Percentiles rank a stretch among this genome's conserved stretches.
These are phyloP conservation scores for Populus hybrid DNA, from an alignment of 441 rosid species.

Conservation along the genomic window DNA sequence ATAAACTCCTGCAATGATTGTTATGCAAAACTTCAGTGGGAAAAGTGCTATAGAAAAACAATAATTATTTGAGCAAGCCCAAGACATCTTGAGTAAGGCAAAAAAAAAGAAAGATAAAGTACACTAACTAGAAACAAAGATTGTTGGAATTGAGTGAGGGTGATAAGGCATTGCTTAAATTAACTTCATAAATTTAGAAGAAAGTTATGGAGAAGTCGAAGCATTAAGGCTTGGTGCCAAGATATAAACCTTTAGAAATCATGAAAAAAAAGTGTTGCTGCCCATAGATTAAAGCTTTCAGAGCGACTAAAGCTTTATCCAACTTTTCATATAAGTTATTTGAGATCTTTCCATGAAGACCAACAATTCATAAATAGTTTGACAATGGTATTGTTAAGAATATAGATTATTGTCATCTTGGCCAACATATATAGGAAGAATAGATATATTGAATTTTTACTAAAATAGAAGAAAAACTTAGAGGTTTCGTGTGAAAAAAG, in stretches of 20 bases:
- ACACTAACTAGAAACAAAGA: background rate
- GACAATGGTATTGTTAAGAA: too few species aligned
- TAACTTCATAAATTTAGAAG: constrained; percentile 3
- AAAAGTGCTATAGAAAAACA: background rate
- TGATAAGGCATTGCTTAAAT: constrained; percentile 1
- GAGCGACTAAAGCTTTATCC: background rate
- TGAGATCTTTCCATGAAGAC: too few species aligned
- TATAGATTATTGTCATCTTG: too few species aligned
- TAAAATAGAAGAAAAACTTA: too few species aligned
- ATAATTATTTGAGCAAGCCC: background rate
- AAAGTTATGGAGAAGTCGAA: too few species aligned
- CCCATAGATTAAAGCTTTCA: background rate
- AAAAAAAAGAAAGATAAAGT: constrained; percentile 1
- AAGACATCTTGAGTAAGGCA: background rate
- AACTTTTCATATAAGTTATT: background rate
- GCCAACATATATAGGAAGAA: too few species aligned
- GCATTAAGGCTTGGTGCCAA: background rate
- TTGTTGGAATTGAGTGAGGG: background rate
- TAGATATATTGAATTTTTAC: too few species aligned
- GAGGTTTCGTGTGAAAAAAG: too few species aligned
- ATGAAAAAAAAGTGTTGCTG: background rate
- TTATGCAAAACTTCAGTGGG: background rate
- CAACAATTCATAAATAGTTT: too few species aligned
- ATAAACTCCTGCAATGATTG: background rate
- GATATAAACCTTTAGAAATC: constrained; percentile 6